phyloP scores from a whole-genome alignment of 164 flowering plant species.

The Macadamia tetraphylla region DNA sequence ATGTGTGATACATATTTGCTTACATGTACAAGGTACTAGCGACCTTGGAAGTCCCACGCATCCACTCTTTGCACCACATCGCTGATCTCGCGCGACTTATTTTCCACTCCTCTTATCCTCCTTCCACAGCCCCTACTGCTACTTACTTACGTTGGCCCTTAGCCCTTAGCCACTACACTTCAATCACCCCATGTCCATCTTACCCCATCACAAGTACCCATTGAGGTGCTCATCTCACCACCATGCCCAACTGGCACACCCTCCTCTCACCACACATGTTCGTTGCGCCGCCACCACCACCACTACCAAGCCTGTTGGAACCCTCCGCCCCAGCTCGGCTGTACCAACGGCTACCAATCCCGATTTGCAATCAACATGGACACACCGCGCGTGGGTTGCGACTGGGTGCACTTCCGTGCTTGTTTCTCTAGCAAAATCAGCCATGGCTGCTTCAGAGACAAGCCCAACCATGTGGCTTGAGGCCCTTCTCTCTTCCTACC shows the following conservation, averaged over 20 bases:
- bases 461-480: conserved; percentile 33
- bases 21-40: too few species aligned
- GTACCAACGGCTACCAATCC: conserved; percentile 26
- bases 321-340: too few species aligned
- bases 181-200: conserved; percentile 33
- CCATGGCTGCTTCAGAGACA: conserved; percentile 15
- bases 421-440: conserved; percentile 44
- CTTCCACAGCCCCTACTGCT: neutral
- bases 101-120: neutral
- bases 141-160: neutral
- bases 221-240: conserved; percentile 13
- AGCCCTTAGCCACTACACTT: neutral
- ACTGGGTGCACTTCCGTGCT: conserved; percentile 63
- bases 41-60: conserved; percentile 22
- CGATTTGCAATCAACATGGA: conserved; percentile 55
- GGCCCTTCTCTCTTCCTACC: conserved; percentile 44
- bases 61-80: conserved; percentile 19
- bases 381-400: conserved; percentile 80
- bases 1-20: too few species aligned
- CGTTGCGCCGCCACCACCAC: conserved; percentile 8
- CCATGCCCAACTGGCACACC: neutral
- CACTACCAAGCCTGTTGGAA: neutral
- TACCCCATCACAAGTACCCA: conserved; percentile 28
- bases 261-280: neutral
- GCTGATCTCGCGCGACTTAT: neutral